Evolutionary conservation across 202 grass and related monocot species (phyloP).

Genomic region (Setaria italica): DNA sequence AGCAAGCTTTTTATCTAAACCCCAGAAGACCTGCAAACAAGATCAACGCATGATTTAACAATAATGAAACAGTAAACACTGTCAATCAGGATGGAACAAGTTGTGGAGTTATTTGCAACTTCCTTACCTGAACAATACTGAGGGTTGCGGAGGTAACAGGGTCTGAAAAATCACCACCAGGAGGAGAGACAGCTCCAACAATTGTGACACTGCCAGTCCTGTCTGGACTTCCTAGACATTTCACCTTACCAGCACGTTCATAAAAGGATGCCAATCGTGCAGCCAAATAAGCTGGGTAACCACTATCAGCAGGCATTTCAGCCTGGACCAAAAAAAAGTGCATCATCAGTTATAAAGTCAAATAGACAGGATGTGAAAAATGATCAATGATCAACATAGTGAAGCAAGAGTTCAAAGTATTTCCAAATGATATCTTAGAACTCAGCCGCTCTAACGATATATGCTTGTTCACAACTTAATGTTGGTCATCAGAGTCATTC

Average conservation of each 20-base stretch:
- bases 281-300: constrained; percentile 98
- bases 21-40: constrained; percentile 93
- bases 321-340: constrained; percentile 58
- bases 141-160: constrained; percentile 83
- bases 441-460: not conserved
- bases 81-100: not conserved
- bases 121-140: constrained; percentile 76
- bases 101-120: not conserved
- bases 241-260: constrained; percentile 94
- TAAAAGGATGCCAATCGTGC: constrained; percentile 96
- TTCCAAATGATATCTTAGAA: not conserved
- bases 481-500: constrained; percentile 5
- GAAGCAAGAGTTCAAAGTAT: not conserved
- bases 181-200: constrained; percentile 85
- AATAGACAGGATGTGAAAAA: constrained; percentile 18
- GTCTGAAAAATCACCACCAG: constrained; percentile 89
- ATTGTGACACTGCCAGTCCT: constrained; percentile 84
- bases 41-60: constrained; percentile 21
- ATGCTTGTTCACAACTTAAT: not conserved
- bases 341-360: constrained; percentile 16
- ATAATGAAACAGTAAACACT: constrained; percentile 10
- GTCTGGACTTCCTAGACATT: constrained; percentile 74
- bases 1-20: constrained; percentile 98
- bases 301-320: constrained; percentile 99
- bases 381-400: not conserved